A percentile compares a stretch with the other conserved stretches of the same genome.
phyloP scores from a whole-genome alignment of 2,329 filamentous ascomycete genomes.

The Phyllosticta ampelicida region DNA sequence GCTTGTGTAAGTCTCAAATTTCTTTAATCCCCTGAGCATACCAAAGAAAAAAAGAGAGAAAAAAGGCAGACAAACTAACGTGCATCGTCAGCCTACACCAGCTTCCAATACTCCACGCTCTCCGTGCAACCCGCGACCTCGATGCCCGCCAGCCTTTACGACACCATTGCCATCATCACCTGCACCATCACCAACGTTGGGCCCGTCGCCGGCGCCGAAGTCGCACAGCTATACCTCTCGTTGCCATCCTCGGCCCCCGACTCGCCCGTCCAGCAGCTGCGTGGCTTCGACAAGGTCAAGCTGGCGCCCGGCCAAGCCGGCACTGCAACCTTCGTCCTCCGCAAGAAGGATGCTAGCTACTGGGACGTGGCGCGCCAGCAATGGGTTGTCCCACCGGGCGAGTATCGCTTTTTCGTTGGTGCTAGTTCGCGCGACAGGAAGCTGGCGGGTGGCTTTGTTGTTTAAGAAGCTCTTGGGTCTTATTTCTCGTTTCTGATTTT shows the following conservation, averaged over 20 bases:
- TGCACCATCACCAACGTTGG: slow-evolving; percentile 27
- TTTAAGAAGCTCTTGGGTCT: slow-evolving; percentile 12
- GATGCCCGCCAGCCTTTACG: slow-evolving; percentile 23
- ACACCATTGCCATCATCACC: slow-evolving; percentile 25
- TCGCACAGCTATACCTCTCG: slow-evolving; percentile 28
- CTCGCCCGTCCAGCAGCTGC: slow-evolving; percentile 25
- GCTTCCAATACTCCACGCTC: slow-evolving; percentile 30
- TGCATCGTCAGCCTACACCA: slow-evolving; percentile 28
- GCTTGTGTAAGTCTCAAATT: slow-evolving; percentile 23
- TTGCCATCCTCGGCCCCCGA: slow-evolving; percentile 21
- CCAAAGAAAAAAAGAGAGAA: too few relatives aligned
- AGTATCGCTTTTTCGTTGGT: slow-evolving; percentile 23
- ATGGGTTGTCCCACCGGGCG: slow-evolving; percentile 26
- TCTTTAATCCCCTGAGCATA: too few relatives aligned
- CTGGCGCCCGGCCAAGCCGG: slow-evolving; percentile 20
- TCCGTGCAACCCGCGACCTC: slow-evolving; percentile 18
- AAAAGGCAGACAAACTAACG: background rate
- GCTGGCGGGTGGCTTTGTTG: slow-evolving; percentile 7
- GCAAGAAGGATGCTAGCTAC: slow-evolving; percentile 27
- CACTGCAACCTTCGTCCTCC: slow-evolving; percentile 24
- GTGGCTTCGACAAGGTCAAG: slow-evolving; percentile 27
- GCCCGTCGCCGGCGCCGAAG: slow-evolving; percentile 25
- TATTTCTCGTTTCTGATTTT: background rate
- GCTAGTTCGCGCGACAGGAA: slow-evolving; percentile 27
- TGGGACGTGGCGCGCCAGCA: slow-evolving; percentile 24